Percentiles rank a stretch among this genome's conserved stretches.
Conservation (phyloP, 306 rosid genomes). For the Echinosophora koreensis region DNA sequence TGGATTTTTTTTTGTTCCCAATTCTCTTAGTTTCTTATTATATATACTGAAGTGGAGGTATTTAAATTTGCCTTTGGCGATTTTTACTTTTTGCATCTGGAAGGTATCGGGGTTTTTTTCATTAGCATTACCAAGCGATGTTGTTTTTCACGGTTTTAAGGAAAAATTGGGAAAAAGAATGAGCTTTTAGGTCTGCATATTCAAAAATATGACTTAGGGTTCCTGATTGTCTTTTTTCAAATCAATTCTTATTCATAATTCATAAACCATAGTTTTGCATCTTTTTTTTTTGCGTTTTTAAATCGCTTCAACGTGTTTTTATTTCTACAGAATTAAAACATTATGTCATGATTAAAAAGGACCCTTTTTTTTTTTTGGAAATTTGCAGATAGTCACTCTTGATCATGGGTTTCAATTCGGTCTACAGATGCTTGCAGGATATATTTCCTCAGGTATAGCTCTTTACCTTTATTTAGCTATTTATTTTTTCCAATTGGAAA, state of each 20-base stretch:
- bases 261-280: not conserved
- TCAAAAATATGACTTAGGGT: constrained; percentile 35
- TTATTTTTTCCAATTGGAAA: not conserved
- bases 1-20: not conserved
- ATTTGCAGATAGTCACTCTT: constrained; percentile 50
- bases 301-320: constrained; percentile 1
- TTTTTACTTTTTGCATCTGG: constrained; percentile 1
- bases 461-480: not conserved
- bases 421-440: constrained; percentile 67
- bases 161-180: not conserved
- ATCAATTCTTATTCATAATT: not conserved
- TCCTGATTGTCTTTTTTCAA: not conserved
- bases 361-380: not conserved
- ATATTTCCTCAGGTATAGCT: constrained; percentile 73
- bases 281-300: not conserved
- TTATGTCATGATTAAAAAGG: not conserved
- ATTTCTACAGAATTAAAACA: not conserved
- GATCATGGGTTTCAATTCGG: constrained; percentile 74
- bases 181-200: constrained; percentile 1
- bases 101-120: constrained; percentile 2
- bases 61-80: not conserved
- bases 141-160: constrained; percentile 5
- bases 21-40: not conserved
- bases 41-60: constrained; percentile 30
- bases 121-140: not conserved